Base-by-base conservation (phyloP, 1,139 yeast genomes). In the Magnusiomyces paraingens region DNA sequence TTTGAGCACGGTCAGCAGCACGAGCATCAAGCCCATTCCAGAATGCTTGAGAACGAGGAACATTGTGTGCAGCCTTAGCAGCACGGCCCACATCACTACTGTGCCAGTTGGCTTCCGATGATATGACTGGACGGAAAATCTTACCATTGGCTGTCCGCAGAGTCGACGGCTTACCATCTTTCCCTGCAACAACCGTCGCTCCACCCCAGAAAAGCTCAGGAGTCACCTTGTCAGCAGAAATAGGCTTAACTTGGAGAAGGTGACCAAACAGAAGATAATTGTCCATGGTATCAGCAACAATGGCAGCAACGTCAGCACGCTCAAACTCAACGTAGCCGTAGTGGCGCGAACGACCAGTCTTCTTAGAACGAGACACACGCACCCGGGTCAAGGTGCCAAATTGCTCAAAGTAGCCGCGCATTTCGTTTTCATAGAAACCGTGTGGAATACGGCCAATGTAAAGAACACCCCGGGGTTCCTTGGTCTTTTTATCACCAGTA, bases 241-340 rank as follows among this genome's bases (percentile, higher is more conserved):
- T 77, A 59, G 75, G 74, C 66, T 76, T 79, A 64, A 81, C 94
- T 75, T 80, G 84, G 67, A 81, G 78, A 61, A 91, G 80, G 69
- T 91, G 98, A 12, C 95, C 95, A 72, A 87, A 84, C 55, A 93
- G 71, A 61, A 93, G 78, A 66, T 93, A 93, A 71, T 93, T 93
- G 73, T 93, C 84, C 99, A 93, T 93, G 52, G 98, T 83, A 63
- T 93, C 98, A 58, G 86, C 86, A 1, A 96, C 99, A 57, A 90
- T 77, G 61, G 82, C 79, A 51, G 98, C 98, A 57, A 87, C 95
- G 50, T 83, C 87, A 42, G 71, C 68, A 57, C 82, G 78, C 51
- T 78, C 81, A 65, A 93, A 93, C 71, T 91, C 97, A 53, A 93
- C 74, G 69, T 88, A 93, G 12, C 91, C 99, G 70, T 84, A 94